Percentiles rank a stretch among this genome's conserved stretches.
Conservation (phyloP, 2,329 filamentous ascomycete genomes). For the Fusarium sp. region DNA sequence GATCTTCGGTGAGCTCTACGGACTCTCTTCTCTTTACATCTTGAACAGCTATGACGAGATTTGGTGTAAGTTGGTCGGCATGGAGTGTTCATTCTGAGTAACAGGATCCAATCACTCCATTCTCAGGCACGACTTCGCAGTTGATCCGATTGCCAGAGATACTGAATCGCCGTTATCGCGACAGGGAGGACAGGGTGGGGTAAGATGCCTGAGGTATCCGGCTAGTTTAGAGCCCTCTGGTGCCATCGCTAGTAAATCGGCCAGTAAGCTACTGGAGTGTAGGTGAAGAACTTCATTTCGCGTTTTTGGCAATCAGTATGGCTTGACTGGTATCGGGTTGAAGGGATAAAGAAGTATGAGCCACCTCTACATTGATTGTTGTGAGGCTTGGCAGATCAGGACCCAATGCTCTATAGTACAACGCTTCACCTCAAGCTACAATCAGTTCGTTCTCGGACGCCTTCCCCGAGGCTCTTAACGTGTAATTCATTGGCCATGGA, state of each 20-base stretch:
- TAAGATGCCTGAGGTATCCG: neutral
- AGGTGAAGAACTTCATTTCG: neutral
- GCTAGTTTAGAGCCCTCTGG: neutral
- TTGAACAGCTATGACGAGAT: neutral
- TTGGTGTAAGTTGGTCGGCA: neutral
- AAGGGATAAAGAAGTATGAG: accelerated
- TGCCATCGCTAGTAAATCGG: neutral
- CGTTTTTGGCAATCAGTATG: neutral
- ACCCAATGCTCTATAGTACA: neutral
- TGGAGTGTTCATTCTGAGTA: neutral
- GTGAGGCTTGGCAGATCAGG: neutral
- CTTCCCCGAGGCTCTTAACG: neutral
- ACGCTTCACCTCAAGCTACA: neutral
- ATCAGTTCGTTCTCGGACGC: neutral
- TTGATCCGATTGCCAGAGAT: neutral
- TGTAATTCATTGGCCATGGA: neutral
- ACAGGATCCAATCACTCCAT: neutral
- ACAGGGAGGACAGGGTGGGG: neutral
- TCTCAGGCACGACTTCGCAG: neutral
- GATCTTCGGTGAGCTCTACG: too few species aligned
- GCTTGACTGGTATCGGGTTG: neutral
- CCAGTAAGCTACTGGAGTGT: neutral
- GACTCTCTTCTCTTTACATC: neutral
- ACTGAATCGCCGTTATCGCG: neutral
- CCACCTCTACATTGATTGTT: neutral